These are phyloP conservation scores for Cenococcum geophilum DNA, from an alignment of 495 filamentous ascomycete species.

Conservation along the genomic window DNA sequence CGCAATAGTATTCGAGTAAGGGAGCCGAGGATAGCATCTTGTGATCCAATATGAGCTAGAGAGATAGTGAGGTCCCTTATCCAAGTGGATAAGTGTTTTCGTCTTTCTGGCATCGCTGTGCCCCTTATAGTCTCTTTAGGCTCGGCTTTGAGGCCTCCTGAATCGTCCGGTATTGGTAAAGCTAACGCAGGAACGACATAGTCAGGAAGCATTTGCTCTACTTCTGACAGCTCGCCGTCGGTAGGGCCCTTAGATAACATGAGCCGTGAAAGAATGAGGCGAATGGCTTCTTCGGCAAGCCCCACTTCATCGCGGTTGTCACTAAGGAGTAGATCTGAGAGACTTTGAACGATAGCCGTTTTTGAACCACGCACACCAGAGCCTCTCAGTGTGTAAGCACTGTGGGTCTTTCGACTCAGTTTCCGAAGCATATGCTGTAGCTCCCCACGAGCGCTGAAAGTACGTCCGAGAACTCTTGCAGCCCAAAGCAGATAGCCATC, in stretches of 20 bases:
- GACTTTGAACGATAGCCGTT: constrained; percentile 51
- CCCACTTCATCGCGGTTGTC: constrained; percentile 60
- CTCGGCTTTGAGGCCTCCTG: neutral
- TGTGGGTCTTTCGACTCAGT: constrained; percentile 39
- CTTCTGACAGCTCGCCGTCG: constrained; percentile 15
- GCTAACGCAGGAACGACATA: constrained; percentile 15
- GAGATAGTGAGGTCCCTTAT: constrained; percentile 55
- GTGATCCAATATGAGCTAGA: constrained; percentile 53
- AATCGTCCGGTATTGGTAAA: constrained; percentile 10
- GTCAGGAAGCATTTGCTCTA: constrained; percentile 25
- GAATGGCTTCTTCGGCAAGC: constrained; percentile 69
- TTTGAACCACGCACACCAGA: constrained; percentile 13
- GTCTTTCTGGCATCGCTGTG: constrained; percentile 7
- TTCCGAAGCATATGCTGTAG: constrained; percentile 34
- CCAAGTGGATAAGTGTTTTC: constrained; percentile 46
- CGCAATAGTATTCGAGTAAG: constrained; percentile 22
- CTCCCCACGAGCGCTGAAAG: constrained; percentile 67
- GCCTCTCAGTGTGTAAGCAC: constrained; percentile 1
- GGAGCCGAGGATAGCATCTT: constrained; percentile 52
- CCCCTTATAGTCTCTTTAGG: constrained; percentile 6
- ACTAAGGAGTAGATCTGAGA: constrained; percentile 62
- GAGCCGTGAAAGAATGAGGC: constrained; percentile 59
- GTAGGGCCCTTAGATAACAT: constrained; percentile 6
- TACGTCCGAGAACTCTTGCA: constrained; percentile 72
- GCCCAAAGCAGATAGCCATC: constrained; percentile 75